These are phyloP conservation scores for Pichia sp. DNA, from an alignment of 1,139 yeast genomes.

Conservation along the genomic window DNA sequence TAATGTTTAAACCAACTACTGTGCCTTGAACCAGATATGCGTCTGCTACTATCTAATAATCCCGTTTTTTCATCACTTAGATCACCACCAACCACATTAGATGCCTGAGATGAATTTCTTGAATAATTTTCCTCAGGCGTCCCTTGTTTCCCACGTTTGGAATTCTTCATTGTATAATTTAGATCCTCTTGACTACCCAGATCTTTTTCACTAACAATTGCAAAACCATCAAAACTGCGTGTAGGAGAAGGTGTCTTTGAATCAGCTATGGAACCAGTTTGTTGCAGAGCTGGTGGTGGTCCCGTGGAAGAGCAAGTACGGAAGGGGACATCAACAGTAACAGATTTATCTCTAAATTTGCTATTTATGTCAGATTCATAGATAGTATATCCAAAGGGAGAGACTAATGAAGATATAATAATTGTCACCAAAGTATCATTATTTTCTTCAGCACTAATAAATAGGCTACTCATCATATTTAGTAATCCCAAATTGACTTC, in stretches of 20 bases:
- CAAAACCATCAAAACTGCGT: conserved; percentile 17
- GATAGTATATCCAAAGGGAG: conserved; percentile 9
- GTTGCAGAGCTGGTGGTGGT: too few relatives aligned
- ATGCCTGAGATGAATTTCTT: neutral
- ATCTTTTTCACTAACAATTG: conserved; percentile 15
- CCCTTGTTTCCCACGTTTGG: neutral
- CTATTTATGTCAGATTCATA: neutral
- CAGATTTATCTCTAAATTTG: neutral
- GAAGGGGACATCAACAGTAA: neutral
- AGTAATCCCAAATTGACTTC: neutral
- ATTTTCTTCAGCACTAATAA: neutral
- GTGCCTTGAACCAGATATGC: neutral
- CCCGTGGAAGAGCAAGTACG: too few relatives aligned
- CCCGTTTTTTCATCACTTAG: conserved; percentile 3
- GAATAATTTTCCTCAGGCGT: too few relatives aligned
- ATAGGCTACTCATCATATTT: neutral
- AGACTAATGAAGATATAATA: conserved; percentile 5
- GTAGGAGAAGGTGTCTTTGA: conserved; percentile 9
- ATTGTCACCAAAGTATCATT: neutral
- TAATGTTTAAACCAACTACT: conserved; percentile 1
- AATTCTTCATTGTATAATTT: conserved; percentile 2
- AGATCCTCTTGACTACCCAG: conserved; percentile 3
- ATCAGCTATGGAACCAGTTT: neutral
- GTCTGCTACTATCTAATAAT: neutral
- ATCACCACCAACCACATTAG: neutral